Evolutionary conservation across 2,329 filamentous ascomycete species (phyloP), one percentile per base, ranked within the genome.

Genomic region (Colletotrichum sp.): DNA sequence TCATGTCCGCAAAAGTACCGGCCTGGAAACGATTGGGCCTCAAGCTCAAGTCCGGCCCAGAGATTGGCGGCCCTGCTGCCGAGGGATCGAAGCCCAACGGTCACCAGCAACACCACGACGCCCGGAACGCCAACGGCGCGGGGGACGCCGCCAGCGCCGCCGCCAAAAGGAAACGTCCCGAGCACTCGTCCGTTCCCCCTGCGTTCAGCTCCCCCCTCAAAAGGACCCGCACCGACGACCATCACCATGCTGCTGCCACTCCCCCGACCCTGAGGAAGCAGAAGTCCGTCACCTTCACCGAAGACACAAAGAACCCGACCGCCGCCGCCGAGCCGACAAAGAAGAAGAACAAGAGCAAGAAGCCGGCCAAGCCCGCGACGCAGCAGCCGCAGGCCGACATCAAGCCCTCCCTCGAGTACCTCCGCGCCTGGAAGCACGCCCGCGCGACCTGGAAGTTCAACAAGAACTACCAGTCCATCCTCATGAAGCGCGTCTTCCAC

Each of bases 401-500:
- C 71, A 89, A 91, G 62, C 90, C 93, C 16, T 93, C 95, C 73
- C 88, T 97, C 18, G 89, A 91, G 69, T 98, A 98, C 83, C 90
- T 98, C 60, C 89, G 89, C 62, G 92, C 93, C 82, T 98, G 96
- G 89, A 89, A 94, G 84, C 90, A 89, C 71, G 90, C 92, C 76
- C 92, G 92, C 73, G 87, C 89, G 12, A 88, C 88, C 79, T 98
- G 96, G 96, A 98, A 98, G 84, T 98, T 98, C 88, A 98, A 97
- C 87, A 98, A 98, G 87, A 96, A 95, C 79, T 92, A 95, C 82
- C 96, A 98, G 84, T 95, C 93, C 70, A 92, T 95, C 79, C 88
- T 98, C 15, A 91, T 98, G 82, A 96, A 97, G 83, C 93, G 97
- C 86, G 86, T 94, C 61, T 95, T 97, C 82, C 92, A 94, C 79